A percentile compares a stretch with the other conserved stretches of the same genome.
Evolutionary conservation across 2,329 filamentous ascomycete species (phyloP).

Genomic region (Fusarium subglutinans): DNA sequence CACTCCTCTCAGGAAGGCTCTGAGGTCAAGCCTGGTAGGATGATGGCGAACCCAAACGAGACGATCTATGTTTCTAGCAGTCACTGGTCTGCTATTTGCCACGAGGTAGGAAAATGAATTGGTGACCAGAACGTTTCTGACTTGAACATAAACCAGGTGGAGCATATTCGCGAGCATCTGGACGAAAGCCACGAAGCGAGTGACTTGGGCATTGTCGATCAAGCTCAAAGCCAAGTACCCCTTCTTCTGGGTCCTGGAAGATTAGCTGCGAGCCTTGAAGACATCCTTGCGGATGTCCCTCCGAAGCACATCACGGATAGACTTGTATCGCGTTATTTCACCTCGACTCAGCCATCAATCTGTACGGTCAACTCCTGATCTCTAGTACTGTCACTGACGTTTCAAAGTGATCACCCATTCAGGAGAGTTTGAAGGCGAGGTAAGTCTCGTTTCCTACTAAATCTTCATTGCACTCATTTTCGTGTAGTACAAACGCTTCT

Average conservation of each 20-base stretch:
- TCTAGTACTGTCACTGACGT: not conserved
- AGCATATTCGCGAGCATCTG: conserved; percentile 17
- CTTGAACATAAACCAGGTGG: not conserved
- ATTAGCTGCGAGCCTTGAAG: not conserved
- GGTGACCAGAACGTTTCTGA: not conserved
- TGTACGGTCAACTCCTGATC: not conserved
- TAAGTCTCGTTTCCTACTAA: not conserved
- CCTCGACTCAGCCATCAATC: conserved; percentile 16
- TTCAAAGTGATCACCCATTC: conserved; percentile 25
- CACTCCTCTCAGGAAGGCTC: not conserved
- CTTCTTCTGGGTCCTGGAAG: conserved; percentile 15
- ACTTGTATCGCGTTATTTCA: conserved; percentile 33
- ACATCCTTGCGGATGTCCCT: conserved; percentile 26
- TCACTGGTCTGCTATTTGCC: conserved; percentile 31
- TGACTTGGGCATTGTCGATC: not conserved
- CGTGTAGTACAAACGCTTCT: conserved; percentile 22
- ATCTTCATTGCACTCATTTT: fast-evolving
- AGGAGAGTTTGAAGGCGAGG: conserved; percentile 29
- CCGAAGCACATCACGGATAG: conserved; percentile 19
- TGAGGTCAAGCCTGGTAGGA: conserved; percentile 17
- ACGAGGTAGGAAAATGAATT: not conserved
- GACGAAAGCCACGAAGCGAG: conserved; percentile 2
- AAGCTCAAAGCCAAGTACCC: conserved; percentile 3
- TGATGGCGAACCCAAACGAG: conserved; percentile 27
- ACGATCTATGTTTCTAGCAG: conserved; percentile 35